phyloP scores from a whole-genome alignment of 1,284 basidiomycete species.

The Apiotrichum sp. region DNA sequence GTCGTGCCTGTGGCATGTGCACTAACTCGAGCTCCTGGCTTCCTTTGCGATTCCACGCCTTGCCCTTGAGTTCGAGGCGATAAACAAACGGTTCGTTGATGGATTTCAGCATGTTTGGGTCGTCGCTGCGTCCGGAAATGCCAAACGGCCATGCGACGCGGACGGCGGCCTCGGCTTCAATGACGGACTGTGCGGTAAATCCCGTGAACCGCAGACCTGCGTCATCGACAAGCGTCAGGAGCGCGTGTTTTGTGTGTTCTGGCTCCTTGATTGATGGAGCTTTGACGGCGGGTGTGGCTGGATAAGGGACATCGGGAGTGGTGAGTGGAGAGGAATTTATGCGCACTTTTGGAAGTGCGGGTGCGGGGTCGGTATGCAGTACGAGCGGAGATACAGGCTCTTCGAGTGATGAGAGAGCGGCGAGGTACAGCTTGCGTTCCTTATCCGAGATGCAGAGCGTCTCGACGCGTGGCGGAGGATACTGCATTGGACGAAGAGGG shows the following conservation, averaged over 20 bases:
- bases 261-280: neutral
- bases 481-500: conserved; percentile 18
- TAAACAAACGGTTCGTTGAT: conserved; percentile 16
- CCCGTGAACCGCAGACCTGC: conserved; percentile 26
- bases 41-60: conserved; percentile 38
- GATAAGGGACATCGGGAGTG: conserved; percentile 4
- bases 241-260: conserved; percentile 10
- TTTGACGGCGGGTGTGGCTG: neutral
- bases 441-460: conserved; percentile 35
- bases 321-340: conserved; percentile 1
- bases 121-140: conserved; percentile 19
- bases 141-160: conserved; percentile 23
- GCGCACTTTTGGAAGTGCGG: conserved; percentile 20
- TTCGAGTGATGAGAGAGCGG: conserved; percentile 35
- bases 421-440: conserved; percentile 38
- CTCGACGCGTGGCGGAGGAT: conserved; percentile 24
- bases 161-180: conserved; percentile 22
- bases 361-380: conserved; percentile 36
- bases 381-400: conserved; percentile 19
- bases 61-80: conserved; percentile 28
- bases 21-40: conserved; percentile 40
- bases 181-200: conserved; percentile 24
- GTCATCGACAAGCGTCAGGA: conserved; percentile 26
- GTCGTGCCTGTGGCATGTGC: neutral
- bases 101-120: conserved; percentile 12